Conservation (phyloP, 768 basidiomycete species). For the Mycena galopus region DNA sequence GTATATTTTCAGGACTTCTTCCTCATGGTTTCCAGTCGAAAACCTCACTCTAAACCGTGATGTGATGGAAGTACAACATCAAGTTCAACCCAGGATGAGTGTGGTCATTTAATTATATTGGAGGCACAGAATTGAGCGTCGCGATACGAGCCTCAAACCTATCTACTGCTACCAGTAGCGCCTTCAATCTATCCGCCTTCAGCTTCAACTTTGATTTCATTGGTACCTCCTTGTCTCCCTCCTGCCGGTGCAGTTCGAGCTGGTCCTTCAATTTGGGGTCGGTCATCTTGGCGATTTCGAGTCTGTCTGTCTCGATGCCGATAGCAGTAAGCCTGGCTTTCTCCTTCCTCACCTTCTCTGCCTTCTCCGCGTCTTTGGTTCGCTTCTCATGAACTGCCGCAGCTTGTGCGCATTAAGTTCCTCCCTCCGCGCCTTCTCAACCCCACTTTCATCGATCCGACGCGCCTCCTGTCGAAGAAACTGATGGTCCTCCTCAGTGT, state of each 20-base stretch:
- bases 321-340: background rate
- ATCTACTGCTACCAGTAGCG: background rate
- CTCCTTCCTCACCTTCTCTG: background rate
- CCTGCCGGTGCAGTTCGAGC: background rate
- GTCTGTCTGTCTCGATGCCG: background rate
- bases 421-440: background rate
- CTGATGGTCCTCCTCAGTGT: background rate
- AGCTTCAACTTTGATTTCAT: background rate
- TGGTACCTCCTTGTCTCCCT: constrained; percentile 6
- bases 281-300: background rate
- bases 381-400: background rate
- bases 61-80: too few relatives aligned
- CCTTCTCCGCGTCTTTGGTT: constrained; percentile 6
- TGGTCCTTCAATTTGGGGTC: constrained; percentile 1
- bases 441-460: background rate
- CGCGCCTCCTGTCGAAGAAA: constrained; percentile 10
- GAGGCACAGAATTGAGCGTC: too few relatives aligned
- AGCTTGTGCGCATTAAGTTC: constrained; percentile 2
- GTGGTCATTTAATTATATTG: too few relatives aligned
- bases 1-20: too few relatives aligned
- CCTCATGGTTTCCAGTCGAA: too few relatives aligned
- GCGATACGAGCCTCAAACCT: too few relatives aligned
- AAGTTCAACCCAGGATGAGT: too few relatives aligned
- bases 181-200: background rate
- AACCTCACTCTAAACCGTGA: too few relatives aligned